Conservation (phyloP, 1,284 basidiomycete species). For the Sanghuangporus sanghuang region DNA sequence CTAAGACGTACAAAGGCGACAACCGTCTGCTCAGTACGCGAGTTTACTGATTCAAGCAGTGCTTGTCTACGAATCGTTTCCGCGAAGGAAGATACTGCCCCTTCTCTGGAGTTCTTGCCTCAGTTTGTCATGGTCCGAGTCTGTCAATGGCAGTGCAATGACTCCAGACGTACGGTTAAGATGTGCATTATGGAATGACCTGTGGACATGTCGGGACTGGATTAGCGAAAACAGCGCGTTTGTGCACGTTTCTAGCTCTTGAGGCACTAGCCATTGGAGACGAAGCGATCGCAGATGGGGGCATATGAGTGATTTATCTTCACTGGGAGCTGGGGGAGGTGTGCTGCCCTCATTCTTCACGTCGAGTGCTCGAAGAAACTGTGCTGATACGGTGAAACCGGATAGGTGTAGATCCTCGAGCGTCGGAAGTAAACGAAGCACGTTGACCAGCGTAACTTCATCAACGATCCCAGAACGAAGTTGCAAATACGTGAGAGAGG, state of each 20-base stretch:
- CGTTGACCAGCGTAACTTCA: not conserved
- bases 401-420: not conserved
- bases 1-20: not conserved
- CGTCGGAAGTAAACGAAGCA: not conserved
- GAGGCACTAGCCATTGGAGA: no score
- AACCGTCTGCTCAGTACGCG: not conserved
- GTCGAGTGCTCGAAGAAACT: not conserved
- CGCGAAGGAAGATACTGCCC: no score
- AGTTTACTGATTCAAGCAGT: not conserved
- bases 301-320: not conserved
- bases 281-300: not conserved
- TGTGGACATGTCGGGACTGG: no score
- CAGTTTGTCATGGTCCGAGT: no score
- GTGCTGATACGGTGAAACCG: not conserved
- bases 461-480: not conserved
- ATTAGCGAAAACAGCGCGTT: no score
- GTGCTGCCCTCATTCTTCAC: not conserved
- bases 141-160: no score
- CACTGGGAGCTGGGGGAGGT: not conserved
- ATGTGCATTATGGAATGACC: no score
- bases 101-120: no score
- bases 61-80: no score
- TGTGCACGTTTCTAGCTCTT: no score
- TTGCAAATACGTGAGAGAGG: not conserved
- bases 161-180: no score